phyloP scores from a whole-genome alignment of 345 rosid species.

The Cardiospermum halicacabum region DNA sequence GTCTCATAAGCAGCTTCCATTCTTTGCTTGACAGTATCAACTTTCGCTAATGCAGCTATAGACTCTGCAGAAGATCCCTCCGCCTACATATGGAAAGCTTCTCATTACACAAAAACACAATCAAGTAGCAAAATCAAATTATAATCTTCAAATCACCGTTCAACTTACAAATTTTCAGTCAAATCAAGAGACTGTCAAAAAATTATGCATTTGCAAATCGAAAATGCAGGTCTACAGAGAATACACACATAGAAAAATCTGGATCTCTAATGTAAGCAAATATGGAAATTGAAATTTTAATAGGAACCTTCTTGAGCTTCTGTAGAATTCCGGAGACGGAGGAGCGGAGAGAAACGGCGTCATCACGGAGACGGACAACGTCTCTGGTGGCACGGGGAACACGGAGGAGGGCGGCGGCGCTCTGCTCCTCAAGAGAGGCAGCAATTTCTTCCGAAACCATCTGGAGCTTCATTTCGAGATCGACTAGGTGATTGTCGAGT shows the following conservation, averaged over 20 bases:
- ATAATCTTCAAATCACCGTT: neutral
- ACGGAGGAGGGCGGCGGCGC: constrained; percentile 79
- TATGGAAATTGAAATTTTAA: neutral
- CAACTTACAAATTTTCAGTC: neutral
- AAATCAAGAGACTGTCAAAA: neutral
- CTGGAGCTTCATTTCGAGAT: constrained; percentile 99
- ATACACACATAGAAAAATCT: neutral
- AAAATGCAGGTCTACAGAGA: neutral
- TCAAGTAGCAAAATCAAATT: neutral
- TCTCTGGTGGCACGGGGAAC: constrained; percentile 96
- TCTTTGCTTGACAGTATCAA: constrained; percentile 93
- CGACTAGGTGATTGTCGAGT: constrained; percentile 81
- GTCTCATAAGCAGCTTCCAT: constrained; percentile 97
- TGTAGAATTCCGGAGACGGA: constrained; percentile 79
- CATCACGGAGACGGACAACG: constrained; percentile 87
- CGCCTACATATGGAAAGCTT: constrained; percentile 41
- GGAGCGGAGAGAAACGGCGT: constrained; percentile 75
- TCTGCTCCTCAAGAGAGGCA: constrained; percentile 94
- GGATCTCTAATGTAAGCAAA: neutral
- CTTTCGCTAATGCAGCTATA: constrained; percentile 87
- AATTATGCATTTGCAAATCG: neutral
- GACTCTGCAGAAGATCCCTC: constrained; percentile 95
- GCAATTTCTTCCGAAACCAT: constrained; percentile 96
- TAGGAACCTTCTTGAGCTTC: constrained; percentile 77
- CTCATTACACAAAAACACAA: constrained; percentile 4